Conservation (phyloP, 2,329 filamentous ascomycete genomes). For the Colletotrichum somersetense region DNA sequence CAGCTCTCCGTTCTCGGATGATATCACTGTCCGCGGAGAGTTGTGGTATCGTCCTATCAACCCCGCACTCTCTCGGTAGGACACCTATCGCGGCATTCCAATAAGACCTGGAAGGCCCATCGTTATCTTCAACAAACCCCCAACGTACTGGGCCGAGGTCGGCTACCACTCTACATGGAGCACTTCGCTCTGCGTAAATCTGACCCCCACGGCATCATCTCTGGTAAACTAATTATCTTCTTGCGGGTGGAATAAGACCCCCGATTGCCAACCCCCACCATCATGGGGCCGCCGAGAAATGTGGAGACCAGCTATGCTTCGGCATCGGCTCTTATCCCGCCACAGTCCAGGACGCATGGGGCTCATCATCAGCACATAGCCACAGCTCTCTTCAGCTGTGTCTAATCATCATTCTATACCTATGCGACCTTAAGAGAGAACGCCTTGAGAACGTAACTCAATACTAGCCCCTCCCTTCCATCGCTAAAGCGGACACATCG, state of each 20-base stretch:
- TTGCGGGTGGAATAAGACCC: background rate
- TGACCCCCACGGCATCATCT: constrained; percentile 11
- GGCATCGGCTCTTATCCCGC: background rate
- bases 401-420: no score
- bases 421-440: no score
- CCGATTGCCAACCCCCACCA: background rate
- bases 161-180: background rate
- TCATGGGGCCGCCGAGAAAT: background rate
- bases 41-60: constrained; percentile 17
- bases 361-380: background rate
- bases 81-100: background rate
- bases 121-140: background rate
- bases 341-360: no score
- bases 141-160: no score
- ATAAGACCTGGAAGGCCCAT: background rate
- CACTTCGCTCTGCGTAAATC: background rate
- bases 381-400: rapidly evolving
- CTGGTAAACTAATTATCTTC: no score
- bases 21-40: constrained; percentile 9
- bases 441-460: no score
- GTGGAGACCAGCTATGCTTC: background rate
- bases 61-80: constrained; percentile 3
- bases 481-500: no score
- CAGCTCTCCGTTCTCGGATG: constrained; percentile 14
- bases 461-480: no score